Evolutionary conservation across 2,329 filamentous ascomycete species (phyloP).

Genomic region (Fusarium floridanum): DNA sequence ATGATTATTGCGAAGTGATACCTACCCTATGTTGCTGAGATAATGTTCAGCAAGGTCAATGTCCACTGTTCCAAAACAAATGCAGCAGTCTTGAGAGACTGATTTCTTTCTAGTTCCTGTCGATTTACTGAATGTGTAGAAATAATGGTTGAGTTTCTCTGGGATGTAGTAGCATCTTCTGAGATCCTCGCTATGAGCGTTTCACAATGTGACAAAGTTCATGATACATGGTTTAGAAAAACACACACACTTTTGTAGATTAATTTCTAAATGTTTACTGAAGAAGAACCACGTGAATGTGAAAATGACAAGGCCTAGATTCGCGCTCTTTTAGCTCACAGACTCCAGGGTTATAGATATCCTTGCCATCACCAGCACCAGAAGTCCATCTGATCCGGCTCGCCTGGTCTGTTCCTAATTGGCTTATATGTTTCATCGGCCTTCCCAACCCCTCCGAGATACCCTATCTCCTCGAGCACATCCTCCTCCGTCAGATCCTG

Average conservation of each 20-base stretch:
- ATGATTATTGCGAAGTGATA: no score
- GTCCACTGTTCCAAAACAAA: background rate
- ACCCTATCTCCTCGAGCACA: constrained; percentile 41
- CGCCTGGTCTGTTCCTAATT: background rate
- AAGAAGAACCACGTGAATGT: background rate
- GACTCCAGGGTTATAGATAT: background rate
- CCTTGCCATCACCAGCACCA: background rate
- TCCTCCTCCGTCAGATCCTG: constrained; percentile 36
- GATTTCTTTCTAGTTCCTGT: no score
- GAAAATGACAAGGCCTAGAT: background rate
- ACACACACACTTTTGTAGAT: background rate
- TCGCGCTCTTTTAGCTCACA: background rate
- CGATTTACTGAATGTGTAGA: background rate
- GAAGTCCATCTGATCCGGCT: background rate
- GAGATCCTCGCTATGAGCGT: background rate
- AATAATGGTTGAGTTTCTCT: background rate
- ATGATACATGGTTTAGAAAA: background rate
- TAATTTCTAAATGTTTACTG: no score
- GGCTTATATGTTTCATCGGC: constrained; percentile 22
- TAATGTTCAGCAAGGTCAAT: no score
- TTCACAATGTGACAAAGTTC: background rate
- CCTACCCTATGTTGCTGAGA: background rate
- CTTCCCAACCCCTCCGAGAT: constrained; percentile 46
- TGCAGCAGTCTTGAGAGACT: background rate
- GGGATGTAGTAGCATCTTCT: background rate